A percentile compares a stretch with the other conserved stretches of the same genome.
Conservation (phyloP, 768 basidiomycete species). For the Suillus variegatus region DNA sequence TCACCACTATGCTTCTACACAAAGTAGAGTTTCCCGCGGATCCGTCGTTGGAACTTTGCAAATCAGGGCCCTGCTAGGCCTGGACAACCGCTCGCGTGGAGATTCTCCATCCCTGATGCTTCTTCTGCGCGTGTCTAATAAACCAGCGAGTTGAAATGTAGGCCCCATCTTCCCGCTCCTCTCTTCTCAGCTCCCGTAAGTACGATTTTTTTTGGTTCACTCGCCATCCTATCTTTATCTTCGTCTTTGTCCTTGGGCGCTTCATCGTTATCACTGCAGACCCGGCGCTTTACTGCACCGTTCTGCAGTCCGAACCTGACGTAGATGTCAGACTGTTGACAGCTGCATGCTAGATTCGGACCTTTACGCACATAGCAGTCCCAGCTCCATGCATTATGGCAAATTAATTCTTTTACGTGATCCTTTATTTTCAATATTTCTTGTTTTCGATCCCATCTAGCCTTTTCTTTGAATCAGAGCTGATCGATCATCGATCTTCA, state of each 20-base stretch:
- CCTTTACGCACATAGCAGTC: not conserved
- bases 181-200: not conserved
- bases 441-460: not conserved
- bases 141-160: not conserved
- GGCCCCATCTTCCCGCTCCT: not conserved
- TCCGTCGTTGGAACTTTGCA: not conserved
- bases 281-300: not conserved
- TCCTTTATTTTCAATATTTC: not conserved
- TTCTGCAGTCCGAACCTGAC: not conserved
- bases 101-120: not conserved
- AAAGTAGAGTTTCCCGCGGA: not conserved
- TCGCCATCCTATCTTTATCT: not conserved
- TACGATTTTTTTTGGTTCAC: not conserved
- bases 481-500: not conserved
- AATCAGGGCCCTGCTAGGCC: not conserved
- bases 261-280: not conserved
- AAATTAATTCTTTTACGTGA: not conserved
- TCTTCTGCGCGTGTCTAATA: not conserved
- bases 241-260: not conserved
- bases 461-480: not conserved
- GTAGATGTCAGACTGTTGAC: not conserved
- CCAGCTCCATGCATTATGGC: not conserved
- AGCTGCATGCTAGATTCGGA: not conserved
- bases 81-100: not conserved
- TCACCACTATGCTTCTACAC: conserved; percentile 5